Base-by-base conservation (phyloP, 164 flowering plant species). In the Vitis cinerea region DNA sequence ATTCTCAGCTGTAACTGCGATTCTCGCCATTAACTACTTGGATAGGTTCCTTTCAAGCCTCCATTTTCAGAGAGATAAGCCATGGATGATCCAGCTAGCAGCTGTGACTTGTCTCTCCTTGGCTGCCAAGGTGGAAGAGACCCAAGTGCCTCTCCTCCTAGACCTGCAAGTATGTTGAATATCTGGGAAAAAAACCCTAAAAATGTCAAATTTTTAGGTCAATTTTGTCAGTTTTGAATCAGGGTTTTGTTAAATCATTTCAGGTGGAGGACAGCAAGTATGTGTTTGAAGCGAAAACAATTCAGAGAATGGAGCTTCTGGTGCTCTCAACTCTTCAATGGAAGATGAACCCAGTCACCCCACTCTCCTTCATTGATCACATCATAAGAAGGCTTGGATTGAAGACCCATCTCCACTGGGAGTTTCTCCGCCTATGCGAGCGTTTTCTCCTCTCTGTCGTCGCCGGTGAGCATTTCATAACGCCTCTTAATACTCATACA, bases 251-350 rank as follows among this genome's bases (percentile, higher is more conserved):
- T 51, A 7, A 7, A 30, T 7, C 23, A 23, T 72, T 63, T 37
- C 29, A 87, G 90, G 85, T 81, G 59, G 83, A 78, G 77, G 84
- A 77, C n/a, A 56, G 81, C 0, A 75, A 76, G 67, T 85, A 77
- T 58, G 57, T 85, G 54, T 88, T 88, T 49, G 87, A 87, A 60
- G 79, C 87, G 31, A 89, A 83, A 66, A 82, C 84, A 13, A 79
- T 88, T 11, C 90, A 87, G 65, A 85, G 79, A 79, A 89, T 89
- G 93, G 93, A 89, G 84, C 86, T 89, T n/a, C 63, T 89, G 74
- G 86, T 89, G 63, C 84, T 89, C 1, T 87, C 93, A 2, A 69
- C 90, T 3, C 88, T 89, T 5, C 59, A 83, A 74, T 89, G 93
- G 93, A 77, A 78, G 81, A 89, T 89, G 93, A 82, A 89, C 59